These are phyloP conservation scores for Globisporangium splendens DNA, from an alignment of 352 stramenopile genomes.

Conservation along the genomic window DNA sequence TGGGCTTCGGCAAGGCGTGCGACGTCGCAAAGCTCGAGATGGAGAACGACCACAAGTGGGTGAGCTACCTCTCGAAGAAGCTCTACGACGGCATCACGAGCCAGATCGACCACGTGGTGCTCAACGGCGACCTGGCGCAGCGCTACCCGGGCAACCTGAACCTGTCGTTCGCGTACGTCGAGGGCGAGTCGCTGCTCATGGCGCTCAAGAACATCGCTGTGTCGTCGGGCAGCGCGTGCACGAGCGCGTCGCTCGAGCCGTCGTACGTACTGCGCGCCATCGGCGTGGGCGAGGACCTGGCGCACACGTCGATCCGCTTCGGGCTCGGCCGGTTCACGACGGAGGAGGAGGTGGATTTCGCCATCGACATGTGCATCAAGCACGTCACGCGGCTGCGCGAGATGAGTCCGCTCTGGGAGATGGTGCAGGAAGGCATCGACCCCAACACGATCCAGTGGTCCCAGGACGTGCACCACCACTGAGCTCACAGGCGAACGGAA, in stretches of 20 bases:
- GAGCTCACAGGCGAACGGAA: not conserved
- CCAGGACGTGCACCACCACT: conserved; percentile 88
- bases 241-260: conserved; percentile 88
- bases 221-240: conserved; percentile 51
- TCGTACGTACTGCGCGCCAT: conserved; percentile 98
- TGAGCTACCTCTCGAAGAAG: conserved; percentile 93
- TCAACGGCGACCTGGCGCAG: conserved; percentile 95
- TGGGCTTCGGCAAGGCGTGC: conserved; percentile 90
- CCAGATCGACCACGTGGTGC: conserved; percentile 89
- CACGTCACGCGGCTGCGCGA: conserved; percentile 96
- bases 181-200: conserved; percentile 99
- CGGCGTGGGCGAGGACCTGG: conserved; percentile 98
- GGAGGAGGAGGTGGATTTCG: conserved; percentile 97
- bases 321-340: conserved; percentile 98
- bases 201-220: conserved; percentile 99
- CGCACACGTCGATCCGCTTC: conserved; percentile 98
- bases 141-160: conserved; percentile 98
- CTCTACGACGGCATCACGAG: conserved; percentile 87
- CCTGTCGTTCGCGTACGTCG: conserved; percentile 99
- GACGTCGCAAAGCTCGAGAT: conserved; percentile 94
- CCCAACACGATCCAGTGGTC: conserved; percentile 99
- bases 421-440: conserved; percentile 99
- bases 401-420: conserved; percentile 99
- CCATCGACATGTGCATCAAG: conserved; percentile 91
- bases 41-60: conserved; percentile 93